phyloP scores from a whole-genome alignment of 2,329 filamentous ascomycete species.

The Fusarium mundagurra region DNA sequence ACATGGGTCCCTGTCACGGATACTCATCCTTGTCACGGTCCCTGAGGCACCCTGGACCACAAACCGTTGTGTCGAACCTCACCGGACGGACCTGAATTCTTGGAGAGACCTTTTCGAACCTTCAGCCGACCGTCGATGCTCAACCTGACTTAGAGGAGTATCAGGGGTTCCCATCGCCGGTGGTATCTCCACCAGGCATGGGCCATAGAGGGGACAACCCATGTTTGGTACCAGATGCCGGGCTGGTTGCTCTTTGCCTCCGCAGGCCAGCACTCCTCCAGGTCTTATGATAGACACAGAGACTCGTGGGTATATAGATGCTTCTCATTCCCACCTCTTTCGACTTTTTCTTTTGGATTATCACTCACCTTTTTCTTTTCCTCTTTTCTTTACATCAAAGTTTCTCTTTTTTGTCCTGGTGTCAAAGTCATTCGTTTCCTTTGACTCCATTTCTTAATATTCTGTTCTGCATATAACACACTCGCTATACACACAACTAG shows the following conservation, averaged over 20 bases:
- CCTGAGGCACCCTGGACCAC: slow-evolving; percentile 36
- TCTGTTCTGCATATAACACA: slow-evolving; percentile 38
- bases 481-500: slow-evolving; percentile 34
- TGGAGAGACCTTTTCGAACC: slow-evolving; percentile 18
- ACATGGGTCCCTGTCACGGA: slow-evolving; percentile 17
- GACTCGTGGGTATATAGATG: slow-evolving; percentile 44
- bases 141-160: slow-evolving; percentile 9
- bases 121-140: slow-evolving; percentile 28
- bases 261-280: slow-evolving; percentile 5
- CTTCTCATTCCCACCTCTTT: slow-evolving; percentile 37
- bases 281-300: slow-evolving; percentile 1
- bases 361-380: slow-evolving; percentile 43
- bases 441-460: slow-evolving; percentile 50
- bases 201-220: slow-evolving; percentile 23
- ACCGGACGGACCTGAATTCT: slow-evolving; percentile 35
- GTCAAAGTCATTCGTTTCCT: slow-evolving; percentile 69
- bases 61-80: slow-evolving; percentile 37
- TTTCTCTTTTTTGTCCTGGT: slow-evolving; percentile 41
- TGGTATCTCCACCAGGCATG: slow-evolving; percentile 34
- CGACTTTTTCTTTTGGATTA: slow-evolving; percentile 29
- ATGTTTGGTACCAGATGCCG: slow-evolving; percentile 37
- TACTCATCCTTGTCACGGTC: slow-evolving; percentile 16
- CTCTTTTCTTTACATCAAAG: slow-evolving; percentile 37
- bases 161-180: slow-evolving; percentile 31
- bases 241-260: slow-evolving; percentile 33